phyloP scores from a whole-genome alignment of 345 rosid species.

The Mallotus nudiflorus region DNA sequence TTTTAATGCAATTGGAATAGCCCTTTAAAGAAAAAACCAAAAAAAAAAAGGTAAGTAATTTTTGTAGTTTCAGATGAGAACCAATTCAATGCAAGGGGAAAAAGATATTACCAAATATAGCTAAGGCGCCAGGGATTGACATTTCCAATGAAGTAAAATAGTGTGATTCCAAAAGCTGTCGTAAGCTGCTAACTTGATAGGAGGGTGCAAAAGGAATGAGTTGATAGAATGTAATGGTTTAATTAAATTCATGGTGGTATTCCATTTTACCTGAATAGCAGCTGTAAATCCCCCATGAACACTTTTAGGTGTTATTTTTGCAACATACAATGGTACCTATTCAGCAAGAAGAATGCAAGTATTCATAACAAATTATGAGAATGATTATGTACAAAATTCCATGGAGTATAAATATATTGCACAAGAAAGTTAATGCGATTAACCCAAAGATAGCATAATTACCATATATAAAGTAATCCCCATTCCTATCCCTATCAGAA shows the following conservation, averaged over 20 bases:
- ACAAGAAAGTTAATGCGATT: neutral
- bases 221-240: neutral
- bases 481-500: slow-evolving; percentile 32
- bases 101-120: slow-evolving; percentile 37
- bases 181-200: slow-evolving; percentile 37
- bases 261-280: slow-evolving; percentile 19
- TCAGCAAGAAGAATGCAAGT: neutral
- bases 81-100: neutral
- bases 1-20: slow-evolving; percentile 37
- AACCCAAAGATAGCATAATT: neutral
- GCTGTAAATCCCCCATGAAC: slow-evolving; percentile 37
- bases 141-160: slow-evolving; percentile 42
- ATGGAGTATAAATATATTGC: neutral
- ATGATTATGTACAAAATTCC: neutral
- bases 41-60: neutral
- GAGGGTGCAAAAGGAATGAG: neutral
- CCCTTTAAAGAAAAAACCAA: slow-evolving; percentile 26
- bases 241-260: neutral
- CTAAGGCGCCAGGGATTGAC: slow-evolving; percentile 47
- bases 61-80: neutral
- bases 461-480: slow-evolving; percentile 40
- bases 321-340: slow-evolving; percentile 43
- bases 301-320: slow-evolving; percentile 46
- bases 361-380: neutral
- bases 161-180: slow-evolving; percentile 37